Conservation (phyloP, 345 rosid species). For the Ricinus communis region DNA sequence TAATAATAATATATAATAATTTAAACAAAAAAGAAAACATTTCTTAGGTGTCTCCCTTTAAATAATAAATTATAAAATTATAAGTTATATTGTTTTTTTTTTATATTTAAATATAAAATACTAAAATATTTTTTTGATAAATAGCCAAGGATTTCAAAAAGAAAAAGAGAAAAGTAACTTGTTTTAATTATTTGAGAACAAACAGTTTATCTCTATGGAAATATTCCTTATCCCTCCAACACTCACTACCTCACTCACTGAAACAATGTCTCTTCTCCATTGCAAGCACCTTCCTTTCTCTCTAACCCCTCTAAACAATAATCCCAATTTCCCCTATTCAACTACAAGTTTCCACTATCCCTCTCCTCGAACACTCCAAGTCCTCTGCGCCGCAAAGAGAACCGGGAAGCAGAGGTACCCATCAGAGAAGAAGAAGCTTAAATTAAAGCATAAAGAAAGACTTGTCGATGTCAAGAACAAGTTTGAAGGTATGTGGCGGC, state of each 20-base stretch:
- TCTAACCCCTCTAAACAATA: slow-evolving; percentile 9
- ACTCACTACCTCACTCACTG: not conserved
- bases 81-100: too few relatives aligned
- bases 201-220: too few relatives aligned
- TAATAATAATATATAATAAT: too few relatives aligned
- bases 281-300: slow-evolving; percentile 24
- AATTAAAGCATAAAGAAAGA: slow-evolving; percentile 53
- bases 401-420: slow-evolving; percentile 90
- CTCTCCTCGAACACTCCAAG: slow-evolving; percentile 29
- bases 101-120: too few relatives aligned
- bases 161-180: too few relatives aligned
- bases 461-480: slow-evolving; percentile 51
- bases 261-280: slow-evolving; percentile 40
- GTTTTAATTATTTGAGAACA: too few relatives aligned
- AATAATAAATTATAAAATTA: too few relatives aligned
- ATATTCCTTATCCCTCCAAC: too few relatives aligned
- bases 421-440: slow-evolving; percentile 89
- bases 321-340: slow-evolving; percentile 16
- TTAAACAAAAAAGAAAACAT: too few relatives aligned
- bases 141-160: too few relatives aligned
- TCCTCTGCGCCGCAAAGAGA: slow-evolving; percentile 57
- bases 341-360: slow-evolving; percentile 18
- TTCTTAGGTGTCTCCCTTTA: too few relatives aligned
- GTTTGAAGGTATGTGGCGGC: slow-evolving; percentile 81
- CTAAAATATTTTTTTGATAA: too few relatives aligned